Evolutionary conservation across 768 basidiomycete genomes (phyloP).

Genomic region (Coprinopsis cinerea): DNA sequence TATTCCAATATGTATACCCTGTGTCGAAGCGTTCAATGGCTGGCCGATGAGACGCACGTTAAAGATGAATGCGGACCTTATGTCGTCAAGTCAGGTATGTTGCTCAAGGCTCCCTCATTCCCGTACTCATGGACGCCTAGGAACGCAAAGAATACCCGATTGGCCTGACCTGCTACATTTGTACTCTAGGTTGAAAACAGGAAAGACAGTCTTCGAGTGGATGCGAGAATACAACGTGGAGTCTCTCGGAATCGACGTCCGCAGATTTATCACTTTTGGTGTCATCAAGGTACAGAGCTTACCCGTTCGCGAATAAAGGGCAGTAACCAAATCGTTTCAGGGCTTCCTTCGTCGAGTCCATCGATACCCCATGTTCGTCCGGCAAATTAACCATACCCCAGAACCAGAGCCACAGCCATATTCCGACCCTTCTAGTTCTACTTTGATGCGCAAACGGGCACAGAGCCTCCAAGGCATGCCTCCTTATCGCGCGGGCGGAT

Average conservation of each 20-base stretch:
- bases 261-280: conserved; percentile 95
- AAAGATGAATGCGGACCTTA: conserved; percentile 90
- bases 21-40: conserved; percentile 79
- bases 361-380: conserved; percentile 79
- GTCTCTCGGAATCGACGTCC: conserved; percentile 74
- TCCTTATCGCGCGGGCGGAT: conserved; percentile 22
- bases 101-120: neutral
- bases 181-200: conserved; percentile 82
- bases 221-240: conserved; percentile 72
- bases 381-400: conserved; percentile 28
- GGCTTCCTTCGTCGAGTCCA: conserved; percentile 92
- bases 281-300: conserved; percentile 96
- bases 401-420: conserved; percentile 7
- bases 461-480: conserved; percentile 28
- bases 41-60: conserved; percentile 80
- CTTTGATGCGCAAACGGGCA: conserved; percentile 31
- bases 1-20: conserved; percentile 97
- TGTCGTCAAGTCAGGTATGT: conserved; percentile 69
- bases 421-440: conserved; percentile 6
- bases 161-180: conserved; percentile 86
- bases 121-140: conserved; percentile 23
- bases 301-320: no score
- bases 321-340: conserved; percentile 25
- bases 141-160: conserved; percentile 55
- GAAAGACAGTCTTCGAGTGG: conserved; percentile 84